Conservation (phyloP, 495 filamentous ascomycete genomes). For the Neurospora tetrasperma region DNA sequence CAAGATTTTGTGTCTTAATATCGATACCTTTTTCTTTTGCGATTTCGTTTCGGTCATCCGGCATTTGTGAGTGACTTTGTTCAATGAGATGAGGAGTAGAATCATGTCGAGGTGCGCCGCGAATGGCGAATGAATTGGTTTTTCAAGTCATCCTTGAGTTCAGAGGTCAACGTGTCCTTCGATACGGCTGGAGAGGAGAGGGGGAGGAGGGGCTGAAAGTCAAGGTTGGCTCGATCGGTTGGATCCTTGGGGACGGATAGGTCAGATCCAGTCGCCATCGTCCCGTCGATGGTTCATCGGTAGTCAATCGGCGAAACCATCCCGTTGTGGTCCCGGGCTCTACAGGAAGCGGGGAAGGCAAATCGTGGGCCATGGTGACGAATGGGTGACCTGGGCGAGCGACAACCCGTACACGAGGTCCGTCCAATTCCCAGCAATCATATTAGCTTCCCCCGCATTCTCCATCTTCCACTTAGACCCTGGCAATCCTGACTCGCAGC, state of each 20-base stretch:
- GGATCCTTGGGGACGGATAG: not conserved
- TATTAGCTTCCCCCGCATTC: conserved; percentile 3
- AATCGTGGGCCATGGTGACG: not conserved
- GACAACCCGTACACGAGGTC: not conserved
- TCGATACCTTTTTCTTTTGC: not conserved
- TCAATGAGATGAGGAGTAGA: not conserved
- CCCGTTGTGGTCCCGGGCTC: not conserved
- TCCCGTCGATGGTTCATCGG: not conserved
- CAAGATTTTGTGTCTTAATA: not conserved
- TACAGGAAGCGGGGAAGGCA: not conserved
- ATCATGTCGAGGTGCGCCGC: not conserved
- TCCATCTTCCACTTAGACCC: not conserved
- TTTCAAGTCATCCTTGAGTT: not conserved
- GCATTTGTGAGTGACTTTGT: not conserved
- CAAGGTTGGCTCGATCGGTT: not conserved
- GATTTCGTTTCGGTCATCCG: not conserved
- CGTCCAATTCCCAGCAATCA: not conserved
- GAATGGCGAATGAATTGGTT: not conserved
- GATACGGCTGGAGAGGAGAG: not conserved
- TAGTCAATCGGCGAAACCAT: not conserved
- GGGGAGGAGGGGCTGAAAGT: not conserved
- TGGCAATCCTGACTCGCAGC: not conserved
- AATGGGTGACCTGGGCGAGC: not conserved
- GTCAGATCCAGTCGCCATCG: not conserved
- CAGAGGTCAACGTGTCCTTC: not conserved